Conservation (phyloP, 2,329 filamentous ascomycete genomes). For the Penicillium sp. region DNA sequence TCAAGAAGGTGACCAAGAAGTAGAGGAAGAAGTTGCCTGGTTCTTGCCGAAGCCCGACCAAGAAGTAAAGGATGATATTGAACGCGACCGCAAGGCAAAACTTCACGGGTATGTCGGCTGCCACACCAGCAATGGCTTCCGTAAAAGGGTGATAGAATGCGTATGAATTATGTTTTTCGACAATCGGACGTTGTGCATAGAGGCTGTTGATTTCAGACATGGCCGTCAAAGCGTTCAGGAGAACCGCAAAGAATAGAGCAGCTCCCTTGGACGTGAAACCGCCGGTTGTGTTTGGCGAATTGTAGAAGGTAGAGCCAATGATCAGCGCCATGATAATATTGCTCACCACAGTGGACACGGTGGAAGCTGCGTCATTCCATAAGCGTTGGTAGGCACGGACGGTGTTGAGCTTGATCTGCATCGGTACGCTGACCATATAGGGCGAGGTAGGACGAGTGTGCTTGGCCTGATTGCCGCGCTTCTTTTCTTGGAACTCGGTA, state of each 20-base stretch:
- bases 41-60: conserved; percentile 73
- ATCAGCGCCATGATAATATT: conserved; percentile 66
- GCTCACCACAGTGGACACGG: conserved; percentile 7
- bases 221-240: conserved; percentile 74
- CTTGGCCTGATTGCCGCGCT: conserved; percentile 28
- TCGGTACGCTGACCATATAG: conserved; percentile 13
- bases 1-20: conserved; percentile 43
- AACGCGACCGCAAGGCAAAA: conserved; percentile 66
- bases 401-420: conserved; percentile 21
- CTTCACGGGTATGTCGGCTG: conserved; percentile 65
- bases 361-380: conserved; percentile 65
- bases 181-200: conserved; percentile 23
- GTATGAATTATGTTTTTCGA: conserved; percentile 31
- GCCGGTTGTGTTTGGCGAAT: conserved; percentile 59
- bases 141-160: conserved; percentile 32
- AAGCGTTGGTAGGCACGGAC: conserved; percentile 69
- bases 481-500: conserved; percentile 25
- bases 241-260: conserved; percentile 78
- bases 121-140: conserved; percentile 13
- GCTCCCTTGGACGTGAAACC: conserved; percentile 75
- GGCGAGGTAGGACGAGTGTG: conserved; percentile 22
- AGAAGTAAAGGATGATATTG: conserved; percentile 79
- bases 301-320: conserved; percentile 75
- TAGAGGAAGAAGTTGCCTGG: conserved; percentile 81
- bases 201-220: conserved; percentile 44